These are phyloP conservation scores for Euclidium syriacum DNA, from an alignment of 345 rosid species.

Conservation along the genomic window DNA sequence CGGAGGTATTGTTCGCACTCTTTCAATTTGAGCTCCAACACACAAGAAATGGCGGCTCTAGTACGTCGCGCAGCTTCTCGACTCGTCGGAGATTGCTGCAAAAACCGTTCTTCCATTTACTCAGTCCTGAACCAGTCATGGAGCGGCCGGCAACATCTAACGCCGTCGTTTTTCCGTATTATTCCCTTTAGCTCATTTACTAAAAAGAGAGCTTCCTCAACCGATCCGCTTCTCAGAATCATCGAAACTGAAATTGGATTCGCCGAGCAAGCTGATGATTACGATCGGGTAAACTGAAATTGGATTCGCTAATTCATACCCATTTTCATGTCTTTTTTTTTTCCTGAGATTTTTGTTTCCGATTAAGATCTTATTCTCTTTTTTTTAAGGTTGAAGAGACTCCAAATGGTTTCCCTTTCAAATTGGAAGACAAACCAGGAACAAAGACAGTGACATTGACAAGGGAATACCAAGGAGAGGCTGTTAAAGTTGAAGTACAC, in stretches of 20 bases:
- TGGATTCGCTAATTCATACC: not conserved
- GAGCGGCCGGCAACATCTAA: not conserved
- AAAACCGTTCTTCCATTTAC: conserved; percentile 25
- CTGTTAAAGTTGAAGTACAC: conserved; percentile 63
- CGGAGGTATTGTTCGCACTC: not conserved
- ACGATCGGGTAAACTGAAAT: conserved; percentile 37
- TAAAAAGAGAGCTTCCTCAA: conserved; percentile 32
- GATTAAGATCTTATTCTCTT: not conserved
- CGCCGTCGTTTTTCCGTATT: conserved; percentile 12
- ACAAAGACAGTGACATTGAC: conserved; percentile 48
- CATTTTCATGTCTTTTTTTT: not conserved
- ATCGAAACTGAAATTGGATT: conserved; percentile 62
- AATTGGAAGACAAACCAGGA: conserved; percentile 72
- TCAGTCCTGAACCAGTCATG: conserved; percentile 18
- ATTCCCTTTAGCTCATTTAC: conserved; percentile 38
- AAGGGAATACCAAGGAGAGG: conserved; percentile 68
- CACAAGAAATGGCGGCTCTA: conserved; percentile 28
- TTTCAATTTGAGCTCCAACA: not conserved
- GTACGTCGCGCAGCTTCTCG: conserved; percentile 36
- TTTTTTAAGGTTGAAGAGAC: conserved; percentile 47
- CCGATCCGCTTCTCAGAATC: conserved; percentile 54
- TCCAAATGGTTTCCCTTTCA: conserved; percentile 69
- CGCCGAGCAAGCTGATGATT: conserved; percentile 56
- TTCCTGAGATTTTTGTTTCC: not conserved
- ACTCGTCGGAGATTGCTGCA: conserved; percentile 32